phyloP scores from a whole-genome alignment of 345 rosid genomes.

The Citrus hindsii region DNA sequence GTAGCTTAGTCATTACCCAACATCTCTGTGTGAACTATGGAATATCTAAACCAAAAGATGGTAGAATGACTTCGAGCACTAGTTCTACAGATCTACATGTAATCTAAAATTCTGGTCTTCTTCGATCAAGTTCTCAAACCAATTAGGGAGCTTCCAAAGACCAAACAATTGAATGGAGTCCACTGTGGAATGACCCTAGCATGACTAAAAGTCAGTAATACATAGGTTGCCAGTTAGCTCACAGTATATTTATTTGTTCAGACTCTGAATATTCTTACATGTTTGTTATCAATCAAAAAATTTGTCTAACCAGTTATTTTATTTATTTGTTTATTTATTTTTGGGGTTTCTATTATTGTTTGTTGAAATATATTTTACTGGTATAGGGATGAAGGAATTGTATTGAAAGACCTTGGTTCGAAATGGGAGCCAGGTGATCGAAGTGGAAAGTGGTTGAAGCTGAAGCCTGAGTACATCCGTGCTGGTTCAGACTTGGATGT shows the following conservation, averaged over 20 bases:
- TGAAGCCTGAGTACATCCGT: slow-evolving; percentile 86
- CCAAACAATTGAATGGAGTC: neutral
- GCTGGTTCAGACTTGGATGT: slow-evolving; percentile 95
- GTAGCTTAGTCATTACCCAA: neutral
- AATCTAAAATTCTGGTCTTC: slow-evolving; percentile 13
- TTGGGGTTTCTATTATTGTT: neutral
- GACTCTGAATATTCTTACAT: neutral
- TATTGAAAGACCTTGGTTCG: slow-evolving; percentile 82
- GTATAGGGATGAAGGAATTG: slow-evolving; percentile 85
- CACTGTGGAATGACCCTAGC: neutral
- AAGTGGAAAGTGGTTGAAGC: slow-evolving; percentile 95
- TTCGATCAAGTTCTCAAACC: slow-evolving; percentile 9
- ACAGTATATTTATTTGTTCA: neutral
- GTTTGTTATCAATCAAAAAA: neutral
- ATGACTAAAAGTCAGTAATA: neutral
- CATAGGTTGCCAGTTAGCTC: neutral
- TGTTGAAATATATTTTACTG: neutral
- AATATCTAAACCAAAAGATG: neutral
- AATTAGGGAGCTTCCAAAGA: slow-evolving; percentile 13
- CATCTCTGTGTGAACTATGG: neutral
- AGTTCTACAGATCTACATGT: neutral
- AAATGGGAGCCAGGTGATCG: slow-evolving; percentile 99
- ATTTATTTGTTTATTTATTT: neutral
- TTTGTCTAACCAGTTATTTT: neutral
- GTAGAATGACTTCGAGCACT: neutral